phyloP scores from a whole-genome alignment of 2,329 filamentous ascomycete species.

The Penicillium nordicum region DNA sequence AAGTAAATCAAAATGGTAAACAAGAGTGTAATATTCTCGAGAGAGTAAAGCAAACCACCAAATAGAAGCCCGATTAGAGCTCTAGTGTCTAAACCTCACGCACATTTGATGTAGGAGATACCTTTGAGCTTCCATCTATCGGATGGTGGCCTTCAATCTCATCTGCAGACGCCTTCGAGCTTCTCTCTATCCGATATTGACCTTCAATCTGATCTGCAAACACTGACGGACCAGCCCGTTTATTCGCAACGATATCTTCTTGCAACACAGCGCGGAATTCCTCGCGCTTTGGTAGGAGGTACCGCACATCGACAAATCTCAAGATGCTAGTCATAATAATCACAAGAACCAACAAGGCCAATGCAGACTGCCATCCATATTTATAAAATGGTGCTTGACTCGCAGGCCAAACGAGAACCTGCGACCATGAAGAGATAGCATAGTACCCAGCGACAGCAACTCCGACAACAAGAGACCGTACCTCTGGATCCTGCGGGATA shows the following conservation, averaged over 20 bases:
- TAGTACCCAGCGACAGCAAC: constrained; percentile 51
- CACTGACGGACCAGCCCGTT: constrained; percentile 6
- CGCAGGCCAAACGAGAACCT: constrained; percentile 53
- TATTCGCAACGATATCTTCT: constrained; percentile 9
- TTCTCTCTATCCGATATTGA: neutral
- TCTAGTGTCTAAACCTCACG: neutral
- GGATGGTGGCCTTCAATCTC: neutral
- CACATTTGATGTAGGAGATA: neutral
- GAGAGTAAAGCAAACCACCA: neutral
- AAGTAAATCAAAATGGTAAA: neutral
- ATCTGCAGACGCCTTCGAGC: neutral
- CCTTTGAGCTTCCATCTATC: neutral
- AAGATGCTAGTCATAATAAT: constrained; percentile 46
- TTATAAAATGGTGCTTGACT: constrained; percentile 50
- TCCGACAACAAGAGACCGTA: constrained; percentile 49
- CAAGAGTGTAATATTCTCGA: no score
- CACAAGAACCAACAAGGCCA: constrained; percentile 46
- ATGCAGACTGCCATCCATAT: constrained; percentile 50
- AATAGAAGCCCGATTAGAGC: neutral
- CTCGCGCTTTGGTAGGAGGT: constrained; percentile 29
- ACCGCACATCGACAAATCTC: constrained; percentile 46
- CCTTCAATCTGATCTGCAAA: neutral
- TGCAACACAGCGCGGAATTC: constrained; percentile 18
- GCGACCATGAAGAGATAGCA: constrained; percentile 51
- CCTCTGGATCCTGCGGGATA: constrained; percentile 51